phyloP scores from a whole-genome alignment of 75 land plant species.

The Picea glauca region DNA sequence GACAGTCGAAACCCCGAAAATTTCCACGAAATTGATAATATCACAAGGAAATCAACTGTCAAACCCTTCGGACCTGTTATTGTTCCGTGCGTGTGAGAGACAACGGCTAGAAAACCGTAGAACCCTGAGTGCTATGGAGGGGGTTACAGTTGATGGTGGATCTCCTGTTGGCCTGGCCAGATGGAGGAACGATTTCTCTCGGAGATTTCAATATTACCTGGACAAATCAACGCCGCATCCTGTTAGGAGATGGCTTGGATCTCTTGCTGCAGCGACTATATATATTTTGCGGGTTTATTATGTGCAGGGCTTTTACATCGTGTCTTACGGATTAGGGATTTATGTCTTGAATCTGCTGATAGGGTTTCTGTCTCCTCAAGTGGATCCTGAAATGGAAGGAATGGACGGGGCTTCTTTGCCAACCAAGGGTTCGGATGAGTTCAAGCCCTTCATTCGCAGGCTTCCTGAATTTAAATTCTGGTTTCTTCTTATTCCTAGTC shows the following conservation, averaged over 20 bases:
- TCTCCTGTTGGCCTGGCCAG: slow-evolving; percentile 28
- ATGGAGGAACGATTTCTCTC: slow-evolving; percentile 42
- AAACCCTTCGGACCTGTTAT: no score
- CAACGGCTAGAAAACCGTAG: no score
- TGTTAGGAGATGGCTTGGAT: slow-evolving; percentile 47
- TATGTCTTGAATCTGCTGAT: slow-evolving; percentile 63
- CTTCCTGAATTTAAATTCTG: slow-evolving; percentile 66
- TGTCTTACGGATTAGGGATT: slow-evolving; percentile 66
- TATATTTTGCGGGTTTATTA: slow-evolving; percentile 54
- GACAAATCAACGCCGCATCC: slow-evolving; percentile 61
- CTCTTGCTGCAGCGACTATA: slow-evolving; percentile 31
- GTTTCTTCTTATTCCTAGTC: slow-evolving; percentile 9
- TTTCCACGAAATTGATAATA: no score
- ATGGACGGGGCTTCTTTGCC: slow-evolving; percentile 34
- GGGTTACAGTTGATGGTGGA: slow-evolving; percentile 35
- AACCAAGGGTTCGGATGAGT: slow-evolving; percentile 51
- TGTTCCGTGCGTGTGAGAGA: no score
- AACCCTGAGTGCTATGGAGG: slow-evolving; percentile 20
- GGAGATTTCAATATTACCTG: slow-evolving; percentile 52
- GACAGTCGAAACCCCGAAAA: no score
- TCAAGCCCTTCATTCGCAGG: slow-evolving; percentile 52
- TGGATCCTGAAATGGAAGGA: slow-evolving; percentile 54
- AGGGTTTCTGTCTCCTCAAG: slow-evolving; percentile 70
- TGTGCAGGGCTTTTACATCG: slow-evolving; percentile 64
- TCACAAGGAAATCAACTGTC: no score